Conservation (phyloP, 768 basidiomycete genomes). For the Leccinum arenicola region DNA sequence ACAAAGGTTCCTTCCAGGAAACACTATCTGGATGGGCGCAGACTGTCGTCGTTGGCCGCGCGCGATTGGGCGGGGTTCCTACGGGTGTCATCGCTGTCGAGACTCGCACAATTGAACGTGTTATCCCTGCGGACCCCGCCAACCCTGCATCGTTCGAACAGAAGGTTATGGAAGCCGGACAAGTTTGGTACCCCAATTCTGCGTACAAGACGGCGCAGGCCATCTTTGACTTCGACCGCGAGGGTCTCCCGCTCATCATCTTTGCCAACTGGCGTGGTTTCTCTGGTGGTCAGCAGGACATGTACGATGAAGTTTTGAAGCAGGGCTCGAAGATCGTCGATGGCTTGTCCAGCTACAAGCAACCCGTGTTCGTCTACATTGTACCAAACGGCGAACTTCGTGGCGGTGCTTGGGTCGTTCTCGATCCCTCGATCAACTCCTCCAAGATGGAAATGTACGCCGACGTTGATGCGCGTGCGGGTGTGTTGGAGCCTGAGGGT, state of each 20-base stretch:
- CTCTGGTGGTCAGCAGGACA: slow-evolving; percentile 99
- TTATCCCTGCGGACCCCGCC: slow-evolving; percentile 96
- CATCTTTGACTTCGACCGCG: slow-evolving; percentile 97
- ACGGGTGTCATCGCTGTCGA: slow-evolving; percentile 98
- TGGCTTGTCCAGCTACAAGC: slow-evolving; percentile 94
- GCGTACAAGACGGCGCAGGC: slow-evolving; percentile 99
- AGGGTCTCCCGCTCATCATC: slow-evolving; percentile 94
- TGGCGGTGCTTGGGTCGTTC: slow-evolving; percentile 98
- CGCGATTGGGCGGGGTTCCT: slow-evolving; percentile 93
- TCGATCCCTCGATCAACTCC: slow-evolving; percentile 96
- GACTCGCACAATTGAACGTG: slow-evolving; percentile 93
- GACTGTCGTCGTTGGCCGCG: slow-evolving; percentile 96
- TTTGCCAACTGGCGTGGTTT: slow-evolving; percentile 99
- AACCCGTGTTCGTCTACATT: slow-evolving; percentile 97
- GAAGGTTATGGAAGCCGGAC: slow-evolving; percentile 98
- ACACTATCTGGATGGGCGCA: slow-evolving; percentile 99
- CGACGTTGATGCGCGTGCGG: slow-evolving; percentile 92
- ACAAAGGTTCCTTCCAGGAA: slow-evolving; percentile 97
- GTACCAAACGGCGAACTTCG: slow-evolving; percentile 98
- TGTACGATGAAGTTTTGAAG: slow-evolving; percentile 97
- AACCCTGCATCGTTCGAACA: slow-evolving; percentile 97
- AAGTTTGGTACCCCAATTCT: slow-evolving; percentile 99
- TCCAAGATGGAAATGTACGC: slow-evolving; percentile 99
- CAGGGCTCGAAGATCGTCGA: slow-evolving; percentile 99
- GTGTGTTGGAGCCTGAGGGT: slow-evolving; percentile 96